Base-by-base conservation (phyloP, 345 rosid genomes). In the Pugionium cornutum region DNA sequence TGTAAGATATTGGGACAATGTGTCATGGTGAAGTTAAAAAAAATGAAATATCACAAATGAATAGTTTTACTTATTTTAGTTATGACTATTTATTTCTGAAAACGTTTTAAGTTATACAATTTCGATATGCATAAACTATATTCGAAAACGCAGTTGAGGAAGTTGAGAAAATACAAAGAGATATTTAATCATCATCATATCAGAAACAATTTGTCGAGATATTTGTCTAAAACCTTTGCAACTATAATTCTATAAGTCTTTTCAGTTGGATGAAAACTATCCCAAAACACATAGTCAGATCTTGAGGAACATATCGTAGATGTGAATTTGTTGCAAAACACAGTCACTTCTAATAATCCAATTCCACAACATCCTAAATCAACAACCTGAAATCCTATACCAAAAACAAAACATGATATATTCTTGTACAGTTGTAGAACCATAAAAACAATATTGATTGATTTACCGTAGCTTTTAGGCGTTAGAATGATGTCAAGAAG, bases 241-340 rank as follows among this genome's bases (percentile, higher is more conserved):
- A 67, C 46, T 6, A 59, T 68, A 2, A 46, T 43, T 34, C 35
- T 4, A 51, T 80, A 82, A 5, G 87, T 75, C 42, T 48, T 75
- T 63, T 83, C 85, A 2, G 91, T 74, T 0, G 89, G 87, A 75
- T 85, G 91, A 67, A 58, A 87, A 65, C 89, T 76, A 63, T 84
- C 91, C 87, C 87, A 85, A 46, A 83, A 84, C 36, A 82, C 49
- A 33, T 71, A 82, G 25, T 81, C 77, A 1, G 87, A 56, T 41
- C 69, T 84, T 64, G 83, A 77, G n/a, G 26, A 10, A 64, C 86
- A 82, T 9, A 71, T 7, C 0, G 8, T 6, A 34, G 67, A n/a
- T 39, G 53, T 50, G 2, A 63, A 18, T 1, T 26, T 30, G 46
- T 68, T 85, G 42, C 94, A 83, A 0, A 85, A 29, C 1, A 73